Percentiles rank a stretch among this genome's conserved stretches.
These are phyloP conservation scores for Microbotryum saponariae DNA, from an alignment of 1,284 basidiomycete species.

Conservation along the genomic window DNA sequence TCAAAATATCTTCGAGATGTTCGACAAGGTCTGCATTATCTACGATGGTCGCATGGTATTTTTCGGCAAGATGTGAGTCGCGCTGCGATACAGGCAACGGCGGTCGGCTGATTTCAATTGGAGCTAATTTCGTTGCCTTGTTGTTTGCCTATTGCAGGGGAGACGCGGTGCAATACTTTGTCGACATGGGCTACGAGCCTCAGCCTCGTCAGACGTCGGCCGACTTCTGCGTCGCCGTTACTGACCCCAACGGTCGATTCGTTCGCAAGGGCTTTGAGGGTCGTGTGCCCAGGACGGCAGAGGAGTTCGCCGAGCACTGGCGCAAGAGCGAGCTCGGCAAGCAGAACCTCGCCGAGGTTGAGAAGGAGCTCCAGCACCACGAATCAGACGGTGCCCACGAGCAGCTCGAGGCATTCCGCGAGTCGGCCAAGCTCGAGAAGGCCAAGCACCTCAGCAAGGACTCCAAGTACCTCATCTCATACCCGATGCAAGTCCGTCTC, in stretches of 20 bases:
- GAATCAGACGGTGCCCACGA: constrained; percentile 39
- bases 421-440: constrained; percentile 44
- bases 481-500: constrained; percentile 56
- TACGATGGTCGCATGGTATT: constrained; percentile 54
- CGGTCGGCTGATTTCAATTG: not conserved
- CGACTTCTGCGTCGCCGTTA: constrained; percentile 46
- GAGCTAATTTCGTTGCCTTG: not conserved
- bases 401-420: constrained; percentile 44
- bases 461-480: constrained; percentile 49
- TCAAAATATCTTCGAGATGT: constrained; percentile 52
- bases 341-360: constrained; percentile 6
- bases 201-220: constrained; percentile 61
- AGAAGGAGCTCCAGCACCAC: constrained; percentile 38
- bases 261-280: constrained; percentile 38
- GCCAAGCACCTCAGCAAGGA: constrained; percentile 41
- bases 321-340: constrained; percentile 27
- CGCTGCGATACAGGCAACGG: too few species aligned
- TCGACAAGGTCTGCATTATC: constrained; percentile 60
- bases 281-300: constrained; percentile 51
- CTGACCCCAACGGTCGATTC: constrained; percentile 44
- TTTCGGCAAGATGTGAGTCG: constrained; percentile 39
- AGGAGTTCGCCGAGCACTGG: constrained; percentile 44
- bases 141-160: constrained; percentile 54
- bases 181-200: constrained; percentile 62
- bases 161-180: constrained; percentile 72